These are phyloP conservation scores for Puccinia sorghi DNA, from an alignment of 1,284 basidiomycete genomes.

Conservation along the genomic window DNA sequence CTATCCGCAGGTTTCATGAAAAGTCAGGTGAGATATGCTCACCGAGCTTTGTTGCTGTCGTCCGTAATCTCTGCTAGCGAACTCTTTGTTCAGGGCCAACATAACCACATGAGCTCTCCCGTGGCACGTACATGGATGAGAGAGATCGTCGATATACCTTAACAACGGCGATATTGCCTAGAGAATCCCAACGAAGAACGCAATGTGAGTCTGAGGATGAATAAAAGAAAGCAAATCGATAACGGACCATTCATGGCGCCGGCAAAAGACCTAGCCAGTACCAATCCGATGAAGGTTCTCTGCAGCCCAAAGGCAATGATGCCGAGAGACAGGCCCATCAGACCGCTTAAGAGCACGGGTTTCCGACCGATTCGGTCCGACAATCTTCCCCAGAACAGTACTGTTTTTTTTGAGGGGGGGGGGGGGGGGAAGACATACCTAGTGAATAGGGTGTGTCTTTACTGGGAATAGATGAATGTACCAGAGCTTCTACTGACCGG, in stretches of 20 bases:
- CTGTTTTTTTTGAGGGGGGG: constrained; percentile 32
- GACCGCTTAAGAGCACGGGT: constrained; percentile 52
- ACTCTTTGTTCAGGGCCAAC: constrained; percentile 18
- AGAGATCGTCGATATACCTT: not conserved
- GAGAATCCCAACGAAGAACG: not conserved
- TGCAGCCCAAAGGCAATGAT: constrained; percentile 45
- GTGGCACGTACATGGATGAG: not conserved
- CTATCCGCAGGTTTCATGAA: not conserved
- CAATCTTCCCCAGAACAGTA: constrained; percentile 52
- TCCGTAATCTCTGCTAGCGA: constrained; percentile 40
- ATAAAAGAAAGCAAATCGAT: not conserved
- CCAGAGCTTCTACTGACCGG: constrained; percentile 9
- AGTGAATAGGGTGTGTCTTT: no score
- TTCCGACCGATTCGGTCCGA: constrained; percentile 52
- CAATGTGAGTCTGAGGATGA: not conserved
- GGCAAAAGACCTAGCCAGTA: constrained; percentile 41
- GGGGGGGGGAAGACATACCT: no score
- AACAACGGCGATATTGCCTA: constrained; percentile 39
- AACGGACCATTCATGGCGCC: constrained; percentile 49
- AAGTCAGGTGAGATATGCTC: not conserved
- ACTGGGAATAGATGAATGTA: no score
- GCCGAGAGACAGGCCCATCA: constrained; percentile 50
- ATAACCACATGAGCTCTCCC: not conserved
- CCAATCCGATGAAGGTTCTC: constrained; percentile 38
- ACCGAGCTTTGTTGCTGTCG: constrained; percentile 38